Base-by-base conservation (phyloP, 805 yeast species). In the Metschnikowia continentalis region DNA sequence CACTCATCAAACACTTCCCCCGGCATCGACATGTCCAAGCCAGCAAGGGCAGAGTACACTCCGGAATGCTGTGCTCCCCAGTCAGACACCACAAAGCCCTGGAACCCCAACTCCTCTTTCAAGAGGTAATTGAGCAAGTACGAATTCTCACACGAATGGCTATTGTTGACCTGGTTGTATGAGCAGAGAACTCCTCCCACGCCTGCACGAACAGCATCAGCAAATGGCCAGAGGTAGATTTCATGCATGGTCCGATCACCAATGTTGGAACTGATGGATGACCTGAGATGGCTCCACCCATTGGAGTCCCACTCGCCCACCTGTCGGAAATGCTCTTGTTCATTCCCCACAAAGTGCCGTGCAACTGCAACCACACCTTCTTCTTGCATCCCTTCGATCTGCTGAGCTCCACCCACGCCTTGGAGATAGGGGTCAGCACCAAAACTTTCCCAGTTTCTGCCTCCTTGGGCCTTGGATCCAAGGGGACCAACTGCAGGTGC, bases 1-100 rank as follows among this genome's bases (percentile, higher is more conserved):
- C 81, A 77, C 42, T 72, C 79, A 50, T 80, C 81, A 54, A 75
- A 77, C 1, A 72, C 64, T 49, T 78, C 81, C 2, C 83, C 82
- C 0, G 87, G 87, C 86, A 83, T 81, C 11, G 79, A 70, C 85
- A 83, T 80, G 63, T 83, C 88, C 35, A 81, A 64, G 2, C 88
- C 88, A 2, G 84, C 74, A 22, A 80, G 64, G 0, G 79, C 82
- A 0, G 83, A 74, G 46, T 74, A 71, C 5, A 81, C 80, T 5
- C 87, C 86, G 7, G 77, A 61, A 55, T 78, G 83, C 52, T 78
- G 83, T 5, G 84, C 86, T n/a, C 80, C 81, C 85, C 86, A 81
- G 60, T 82, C 87, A 26, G 83, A 74, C 50, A 81, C 76, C n/a
- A 82, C 83, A 62, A 80, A 82, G 0, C 87, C 88, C 65, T 82